Evolutionary conservation across 371 early-diverging fungal genomes (phyloP), one percentile per base, ranked within the genome.

Genomic region (Mortierella sp.): DNA sequence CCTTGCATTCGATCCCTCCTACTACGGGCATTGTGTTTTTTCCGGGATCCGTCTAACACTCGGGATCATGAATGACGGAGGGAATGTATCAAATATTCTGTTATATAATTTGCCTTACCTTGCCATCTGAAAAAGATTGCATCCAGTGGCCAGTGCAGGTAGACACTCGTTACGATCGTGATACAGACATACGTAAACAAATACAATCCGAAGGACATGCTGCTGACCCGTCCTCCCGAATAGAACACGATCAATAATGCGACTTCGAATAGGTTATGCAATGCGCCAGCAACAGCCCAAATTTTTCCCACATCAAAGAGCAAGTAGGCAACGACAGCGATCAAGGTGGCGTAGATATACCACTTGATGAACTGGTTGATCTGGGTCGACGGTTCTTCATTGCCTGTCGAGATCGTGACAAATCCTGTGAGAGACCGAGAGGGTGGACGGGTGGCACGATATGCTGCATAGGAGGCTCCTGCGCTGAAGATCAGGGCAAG

Each of bases 111-210:
- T 11, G 8, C 14, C 34, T 56, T 78, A 79, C 79, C 82, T 64
- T 83, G 84, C 60, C 79, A 81, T 37, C 83, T 82, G 78, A 85
- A 85, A 57, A 82, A 83, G 23, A 85, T 53, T 17, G 83, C 85
- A 53, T 85, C 85, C 34, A 79, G 24, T 11, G 85, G 85, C 85
- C 85, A 85, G 14, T 71, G 65, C 19, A 76, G 46, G 15, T 79
- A 59, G 53, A 82, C 70, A 9, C 79, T 76, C 21, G 79, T 28
- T 19, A 70, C 6, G 54, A 80, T 79, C 15, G 79, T 78, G 4
- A 64, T 2, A 14, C 78, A 26, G 7, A 82, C 55, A 50, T 83
- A 82, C 8, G 51, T 14, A 50, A 81, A 79, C 50, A 82, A 73
- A 54, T 60, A 62, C 19, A 70, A 48, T 0, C 79, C 70, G 64